Percentiles rank a stretch among this genome's conserved stretches.
These are phyloP conservation scores for Colletotrichum sp. DNA, from an alignment of 2,329 filamentous ascomycete species.

Conservation along the genomic window DNA sequence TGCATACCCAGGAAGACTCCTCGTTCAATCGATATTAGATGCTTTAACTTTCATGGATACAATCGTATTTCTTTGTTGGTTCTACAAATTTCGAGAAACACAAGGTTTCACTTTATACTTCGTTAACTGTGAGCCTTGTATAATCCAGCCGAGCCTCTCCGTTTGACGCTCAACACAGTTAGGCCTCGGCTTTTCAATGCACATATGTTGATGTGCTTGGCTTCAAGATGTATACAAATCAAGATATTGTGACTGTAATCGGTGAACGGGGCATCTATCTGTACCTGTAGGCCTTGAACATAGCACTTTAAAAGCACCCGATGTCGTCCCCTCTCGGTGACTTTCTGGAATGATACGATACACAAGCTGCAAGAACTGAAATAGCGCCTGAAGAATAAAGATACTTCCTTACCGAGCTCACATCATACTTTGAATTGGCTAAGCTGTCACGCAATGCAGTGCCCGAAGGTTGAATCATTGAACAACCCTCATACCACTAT, in stretches of 20 bases:
- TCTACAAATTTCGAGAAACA: background rate
- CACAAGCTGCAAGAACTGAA: fast-evolving
- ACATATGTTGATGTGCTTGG: fast-evolving
- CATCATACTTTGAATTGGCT: no score
- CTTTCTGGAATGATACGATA: background rate
- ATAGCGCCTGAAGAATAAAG: background rate
- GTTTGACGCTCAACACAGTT: background rate
- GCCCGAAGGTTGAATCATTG: background rate
- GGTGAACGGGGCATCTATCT: no score
- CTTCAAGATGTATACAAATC: fast-evolving
- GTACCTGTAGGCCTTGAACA: no score
- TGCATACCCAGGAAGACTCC: no score
- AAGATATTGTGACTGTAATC: background rate
- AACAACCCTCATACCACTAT: no score
- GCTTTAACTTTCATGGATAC: no score
- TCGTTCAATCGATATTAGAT: no score
- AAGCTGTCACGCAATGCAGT: background rate
- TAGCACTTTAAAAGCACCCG: no score
- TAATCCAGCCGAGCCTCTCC: background rate
- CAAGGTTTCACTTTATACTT: no score
- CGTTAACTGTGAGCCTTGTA: no score
- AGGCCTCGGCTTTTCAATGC: background rate
- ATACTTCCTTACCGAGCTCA: no score
- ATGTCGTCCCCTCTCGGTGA: background rate
- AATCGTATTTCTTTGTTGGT: background rate